Evolutionary conservation across 1,284 basidiomycete species (phyloP).

Genomic region (Butyriboletus appendiculatus): DNA sequence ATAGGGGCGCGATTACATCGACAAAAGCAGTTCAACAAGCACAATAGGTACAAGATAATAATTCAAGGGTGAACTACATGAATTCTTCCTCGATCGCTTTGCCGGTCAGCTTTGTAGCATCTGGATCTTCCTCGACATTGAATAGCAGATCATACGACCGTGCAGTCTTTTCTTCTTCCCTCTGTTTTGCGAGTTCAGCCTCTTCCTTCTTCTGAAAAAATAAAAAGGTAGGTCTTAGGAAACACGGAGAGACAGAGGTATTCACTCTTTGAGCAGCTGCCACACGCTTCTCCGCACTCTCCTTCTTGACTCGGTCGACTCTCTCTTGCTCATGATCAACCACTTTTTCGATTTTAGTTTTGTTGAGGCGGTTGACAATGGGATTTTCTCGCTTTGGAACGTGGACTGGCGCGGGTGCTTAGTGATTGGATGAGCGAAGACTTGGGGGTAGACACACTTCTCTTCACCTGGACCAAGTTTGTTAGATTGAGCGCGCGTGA

Average conservation of each 20-base stretch:
- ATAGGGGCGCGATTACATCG: neutral
- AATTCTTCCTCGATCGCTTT: constrained; percentile 70
- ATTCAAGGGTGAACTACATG: constrained; percentile 41
- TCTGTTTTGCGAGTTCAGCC: constrained; percentile 58
- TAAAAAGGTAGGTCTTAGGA: neutral
- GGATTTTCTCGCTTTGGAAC: constrained; percentile 82
- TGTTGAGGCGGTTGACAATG: constrained; percentile 94
- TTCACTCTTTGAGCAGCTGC: constrained; percentile 63
- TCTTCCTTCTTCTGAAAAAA: constrained; percentile 67
- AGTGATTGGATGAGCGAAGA: neutral
- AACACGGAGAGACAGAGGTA: constrained; percentile 2
- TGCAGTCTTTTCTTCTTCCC: constrained; percentile 78
- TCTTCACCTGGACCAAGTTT: constrained; percentile 60
- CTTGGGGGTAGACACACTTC: constrained; percentile 47
- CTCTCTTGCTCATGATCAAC: constrained; percentile 93
- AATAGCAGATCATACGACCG: constrained; percentile 76
- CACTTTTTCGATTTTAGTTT: constrained; percentile 83
- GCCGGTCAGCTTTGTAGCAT: constrained; percentile 50
- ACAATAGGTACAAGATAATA: neutral
- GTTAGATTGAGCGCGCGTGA: neutral
- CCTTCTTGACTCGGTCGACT: constrained; percentile 79
- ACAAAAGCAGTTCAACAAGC: neutral
- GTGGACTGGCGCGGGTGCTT: constrained; percentile 52
- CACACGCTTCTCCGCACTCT: constrained; percentile 66
- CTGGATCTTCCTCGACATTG: constrained; percentile 45